These are phyloP conservation scores for Claviceps humidiphila DNA, from an alignment of 2,329 filamentous ascomycete species.

Conservation along the genomic window DNA sequence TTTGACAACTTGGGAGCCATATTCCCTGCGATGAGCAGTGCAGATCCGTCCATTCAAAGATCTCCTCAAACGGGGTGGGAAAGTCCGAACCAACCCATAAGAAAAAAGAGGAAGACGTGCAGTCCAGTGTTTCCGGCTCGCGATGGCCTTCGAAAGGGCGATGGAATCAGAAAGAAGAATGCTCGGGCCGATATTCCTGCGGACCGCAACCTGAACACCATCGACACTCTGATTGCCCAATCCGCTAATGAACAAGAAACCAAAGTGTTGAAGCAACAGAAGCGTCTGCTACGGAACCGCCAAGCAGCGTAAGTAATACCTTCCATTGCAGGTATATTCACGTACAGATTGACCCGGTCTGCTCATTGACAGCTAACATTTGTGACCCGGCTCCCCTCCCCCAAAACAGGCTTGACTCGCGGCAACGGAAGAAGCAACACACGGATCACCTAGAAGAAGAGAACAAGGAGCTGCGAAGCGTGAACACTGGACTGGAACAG, in stretches of 20 bases:
- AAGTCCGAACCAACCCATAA: constrained; percentile 33
- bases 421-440: constrained; percentile 96
- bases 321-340: background rate
- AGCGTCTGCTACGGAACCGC: constrained; percentile 83
- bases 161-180: constrained; percentile 97
- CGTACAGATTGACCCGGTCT: too few relatives aligned
- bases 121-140: constrained; percentile 60
- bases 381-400: background rate
- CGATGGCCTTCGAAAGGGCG: constrained; percentile 64
- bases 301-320: constrained; percentile 77
- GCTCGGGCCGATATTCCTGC: constrained; percentile 93
- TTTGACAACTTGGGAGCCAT: constrained; percentile 42
- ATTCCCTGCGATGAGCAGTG: constrained; percentile 36
- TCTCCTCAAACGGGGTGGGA: constrained; percentile 49
- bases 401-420: constrained; percentile 65
- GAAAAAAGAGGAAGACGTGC: constrained; percentile 50
- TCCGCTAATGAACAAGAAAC: constrained; percentile 85
- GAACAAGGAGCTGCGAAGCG: constrained; percentile 76
- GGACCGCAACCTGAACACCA: constrained; percentile 86
- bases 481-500: constrained; percentile 69
- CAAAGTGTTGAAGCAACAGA: constrained; percentile 97
- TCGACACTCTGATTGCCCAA: constrained; percentile 81
- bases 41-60: constrained; percentile 36
- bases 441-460: constrained; percentile 93
- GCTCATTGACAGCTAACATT: background rate